Evolutionary conservation across 345 rosid species (phyloP), one percentile per base, ranked within the genome.

Genomic region (Citrus sp.): DNA sequence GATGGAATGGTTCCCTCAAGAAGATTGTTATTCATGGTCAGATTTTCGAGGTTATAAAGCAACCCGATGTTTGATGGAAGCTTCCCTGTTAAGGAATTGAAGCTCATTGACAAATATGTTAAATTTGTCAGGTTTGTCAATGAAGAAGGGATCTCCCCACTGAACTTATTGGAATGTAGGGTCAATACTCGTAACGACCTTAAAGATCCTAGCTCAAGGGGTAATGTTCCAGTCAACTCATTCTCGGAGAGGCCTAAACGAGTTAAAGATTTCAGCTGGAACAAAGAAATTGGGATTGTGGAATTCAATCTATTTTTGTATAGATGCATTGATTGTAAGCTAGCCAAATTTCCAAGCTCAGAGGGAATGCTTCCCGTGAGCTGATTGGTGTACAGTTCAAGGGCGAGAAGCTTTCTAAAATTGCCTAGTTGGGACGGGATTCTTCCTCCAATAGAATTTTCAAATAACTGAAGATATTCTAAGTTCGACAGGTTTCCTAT

Each of bases 1-100:
- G 82, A 61, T 66, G 98, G 98, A 77, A 94, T 87, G 59, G 92
- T 70, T 76, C 97, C 98, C 79, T 90, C 91, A 14, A 94, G 91
- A 82, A 77, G 85, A 80, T 89, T 94, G 72, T 6, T 0, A 51
- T 67, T 73, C 24, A 87, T 80, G 38, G 85, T 85, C 74, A 95
- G 89, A 86, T 89, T 95, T 78, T 79, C 82, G 74, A 95, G 83
- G 72, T 92, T 93, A 65, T 83, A 77, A 55, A 94, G 95, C 74
- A 81, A 72, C 19, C 98, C 98, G 4, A 94, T 86, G 40, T 85
- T 74, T 37, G 71, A 46, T 4, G 98, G 98, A 55, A 94, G 86
- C 81, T 80, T 63, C 38, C 97, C 97, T 18, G 91, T 86, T 22
- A 94, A 84, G 74, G 54, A 72, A 77, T 94, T 94, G 81, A 46